Base-by-base conservation (phyloP, 768 basidiomycete species). In the Mycena kentingensis region DNA sequence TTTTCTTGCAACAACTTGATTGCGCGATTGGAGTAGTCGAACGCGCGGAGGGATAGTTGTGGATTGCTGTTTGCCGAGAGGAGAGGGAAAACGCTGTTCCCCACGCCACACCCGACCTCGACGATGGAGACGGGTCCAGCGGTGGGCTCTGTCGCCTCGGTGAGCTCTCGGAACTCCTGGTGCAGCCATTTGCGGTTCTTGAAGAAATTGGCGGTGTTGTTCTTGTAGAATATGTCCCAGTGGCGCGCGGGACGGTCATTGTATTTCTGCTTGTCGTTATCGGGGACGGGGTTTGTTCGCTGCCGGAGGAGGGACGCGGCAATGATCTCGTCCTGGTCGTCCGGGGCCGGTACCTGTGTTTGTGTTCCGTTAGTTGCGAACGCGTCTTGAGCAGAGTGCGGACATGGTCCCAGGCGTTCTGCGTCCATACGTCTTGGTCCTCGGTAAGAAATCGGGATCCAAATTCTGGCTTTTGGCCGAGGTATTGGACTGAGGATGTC, bases 71-170 rank as follows among this genome's bases (percentile, higher is more conserved):
- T 98, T 27, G 81, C 70, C n/a, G 82, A 73, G 19, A 97, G 75
- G 2, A 99, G 74, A 0, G 97, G 97, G 63, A 94, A 97, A 1
- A 93, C 82, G 5, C 93, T 87, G 65, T 96, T 97, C n/a, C 97
- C 97, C 18, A 93, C 92, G 35, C 96, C 94, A 66, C 95, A 98
- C 21, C 97, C 97, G 24, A 98, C 81, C 69, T 99, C 97, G 38
- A 86, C 84, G 19, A 98, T 81, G 2, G 77, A 79, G 44, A 80
- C 74, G 1, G 81, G 80, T 13, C 95, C 95, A 46, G 92, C 92
- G 57, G 87, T 81, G 3, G 82, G 73, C 57, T 84, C 75, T 12
- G 87, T 79, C 1, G 87, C 86, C 11, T 77, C 77, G 22, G 88
- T 73, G 19, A 98, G 78, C 63, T 98, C 94, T 0, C 90, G 90